Conservation (phyloP, 352 stramenopile species). For the Phytopythium chamaehyphon region DNA sequence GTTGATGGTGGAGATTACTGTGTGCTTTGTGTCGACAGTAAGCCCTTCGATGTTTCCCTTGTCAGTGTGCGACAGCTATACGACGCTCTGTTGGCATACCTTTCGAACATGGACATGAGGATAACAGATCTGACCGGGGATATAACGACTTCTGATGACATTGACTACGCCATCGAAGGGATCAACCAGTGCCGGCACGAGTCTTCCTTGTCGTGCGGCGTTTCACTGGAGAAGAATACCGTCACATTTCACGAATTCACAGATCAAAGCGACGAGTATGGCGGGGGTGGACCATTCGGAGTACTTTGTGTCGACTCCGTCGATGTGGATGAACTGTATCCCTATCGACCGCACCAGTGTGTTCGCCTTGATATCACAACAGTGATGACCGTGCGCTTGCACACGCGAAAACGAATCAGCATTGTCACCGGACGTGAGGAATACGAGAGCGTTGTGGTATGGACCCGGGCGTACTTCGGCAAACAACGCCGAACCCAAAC, state of each 20-base stretch:
- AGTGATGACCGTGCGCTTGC: slow-evolving; percentile 17
- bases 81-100: slow-evolving; percentile 33
- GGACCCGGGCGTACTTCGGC: slow-evolving; percentile 21
- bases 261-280: slow-evolving; percentile 15
- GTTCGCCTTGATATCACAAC: slow-evolving; percentile 27
- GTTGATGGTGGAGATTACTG: slow-evolving; percentile 33
- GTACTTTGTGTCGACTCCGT: slow-evolving; percentile 27
- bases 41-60: slow-evolving; percentile 24
- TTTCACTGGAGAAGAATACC: slow-evolving; percentile 21
- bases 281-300: slow-evolving; percentile 13
- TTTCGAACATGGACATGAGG: slow-evolving; percentile 42
- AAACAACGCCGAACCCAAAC: slow-evolving; percentile 19
- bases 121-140: slow-evolving; percentile 26
- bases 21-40: slow-evolving; percentile 36
- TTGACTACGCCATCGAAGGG: slow-evolving; percentile 21
- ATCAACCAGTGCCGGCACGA: slow-evolving; percentile 44
- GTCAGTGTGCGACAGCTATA: slow-evolving; percentile 28
- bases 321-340: slow-evolving; percentile 34
- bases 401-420: slow-evolving; percentile 10
- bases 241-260: slow-evolving; percentile 14
- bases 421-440: slow-evolving; percentile 1
- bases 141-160: slow-evolving; percentile 37
- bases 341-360: slow-evolving; percentile 21
- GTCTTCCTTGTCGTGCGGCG: slow-evolving; percentile 20
- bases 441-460: slow-evolving; percentile 22